phyloP scores from a whole-genome alignment of 2,329 filamentous ascomycete species.

The Pseudogymnoascus destructans region DNA sequence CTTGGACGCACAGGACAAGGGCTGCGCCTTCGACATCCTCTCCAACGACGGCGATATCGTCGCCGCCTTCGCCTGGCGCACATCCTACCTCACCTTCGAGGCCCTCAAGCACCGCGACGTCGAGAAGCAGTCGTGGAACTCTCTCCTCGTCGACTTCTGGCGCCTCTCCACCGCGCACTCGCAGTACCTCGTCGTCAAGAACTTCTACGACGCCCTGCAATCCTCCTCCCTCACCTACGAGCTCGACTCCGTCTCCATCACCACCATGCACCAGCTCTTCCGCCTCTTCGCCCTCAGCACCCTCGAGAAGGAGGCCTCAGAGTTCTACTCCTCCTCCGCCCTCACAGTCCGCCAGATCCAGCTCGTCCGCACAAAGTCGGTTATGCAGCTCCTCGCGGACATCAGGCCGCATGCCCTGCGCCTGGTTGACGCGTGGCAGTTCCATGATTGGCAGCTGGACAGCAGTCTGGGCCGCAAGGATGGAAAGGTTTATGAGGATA shows the following conservation, averaged over 20 bases:
- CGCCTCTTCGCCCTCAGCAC: slow-evolving; percentile 52
- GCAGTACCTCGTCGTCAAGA: slow-evolving; percentile 67
- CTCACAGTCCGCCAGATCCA: slow-evolving; percentile 61
- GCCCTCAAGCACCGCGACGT: slow-evolving; percentile 60
- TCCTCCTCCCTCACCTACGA: slow-evolving; percentile 37
- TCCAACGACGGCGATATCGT: slow-evolving; percentile 57
- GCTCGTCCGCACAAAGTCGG: slow-evolving; percentile 51
- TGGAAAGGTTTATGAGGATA: slow-evolving; percentile 64
- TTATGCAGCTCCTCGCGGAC: slow-evolving; percentile 57
- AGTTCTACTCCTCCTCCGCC: slow-evolving; percentile 59
- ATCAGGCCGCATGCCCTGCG: slow-evolving; percentile 60
- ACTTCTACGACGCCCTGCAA: slow-evolving; percentile 60
- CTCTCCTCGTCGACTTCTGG: slow-evolving; percentile 65
- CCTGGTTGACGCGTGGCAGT: slow-evolving; percentile 62
- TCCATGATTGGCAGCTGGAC: slow-evolving; percentile 68
- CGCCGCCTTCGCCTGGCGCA: slow-evolving; percentile 62
- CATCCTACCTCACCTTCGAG: slow-evolving; percentile 62
- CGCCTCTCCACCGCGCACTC: slow-evolving; percentile 61
- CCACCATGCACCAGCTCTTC: slow-evolving; percentile 52
- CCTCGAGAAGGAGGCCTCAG: slow-evolving; percentile 53
- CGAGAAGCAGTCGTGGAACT: slow-evolving; percentile 67
- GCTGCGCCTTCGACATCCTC: slow-evolving; percentile 64
- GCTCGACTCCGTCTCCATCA: slow-evolving; percentile 43
- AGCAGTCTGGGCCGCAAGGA: slow-evolving; percentile 56
- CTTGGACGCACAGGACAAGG: slow-evolving; percentile 51